Evolutionary conservation across 2,329 filamentous ascomycete species (phyloP).

Genomic region (Epichloe aotearoae): DNA sequence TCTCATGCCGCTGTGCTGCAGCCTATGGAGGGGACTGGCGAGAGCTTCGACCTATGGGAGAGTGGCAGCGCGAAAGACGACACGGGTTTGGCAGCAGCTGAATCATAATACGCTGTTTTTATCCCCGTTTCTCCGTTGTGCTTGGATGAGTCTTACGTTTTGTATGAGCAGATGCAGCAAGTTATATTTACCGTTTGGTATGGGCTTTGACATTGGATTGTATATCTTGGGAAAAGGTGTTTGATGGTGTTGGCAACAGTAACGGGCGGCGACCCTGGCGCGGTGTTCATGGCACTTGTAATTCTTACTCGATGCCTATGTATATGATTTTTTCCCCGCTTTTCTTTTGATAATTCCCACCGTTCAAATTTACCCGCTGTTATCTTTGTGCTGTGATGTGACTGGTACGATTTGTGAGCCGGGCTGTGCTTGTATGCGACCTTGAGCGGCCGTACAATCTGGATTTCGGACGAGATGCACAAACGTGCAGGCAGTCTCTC

Average conservation of each 20-base stretch:
- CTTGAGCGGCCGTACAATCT: too few relatives aligned
- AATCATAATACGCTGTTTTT: conserved; percentile 10
- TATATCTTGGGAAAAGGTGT: not conserved
- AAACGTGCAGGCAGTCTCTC: too few relatives aligned
- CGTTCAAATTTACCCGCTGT: too few relatives aligned
- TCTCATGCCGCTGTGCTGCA: conserved; percentile 35
- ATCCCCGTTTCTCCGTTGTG: not conserved
- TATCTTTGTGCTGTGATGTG: too few relatives aligned
- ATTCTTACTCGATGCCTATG: not conserved
- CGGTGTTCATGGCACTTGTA: not conserved
- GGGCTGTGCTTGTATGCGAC: too few relatives aligned
- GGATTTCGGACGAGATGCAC: too few relatives aligned
- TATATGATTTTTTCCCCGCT: not conserved
- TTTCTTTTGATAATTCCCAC: too few relatives aligned
- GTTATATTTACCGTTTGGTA: not conserved
- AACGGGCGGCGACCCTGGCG: not conserved
- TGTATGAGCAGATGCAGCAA: not conserved
- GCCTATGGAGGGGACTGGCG: conserved; percentile 44
- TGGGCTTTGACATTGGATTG: not conserved
- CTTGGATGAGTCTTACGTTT: not conserved
- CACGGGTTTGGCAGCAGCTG: conserved; percentile 18
- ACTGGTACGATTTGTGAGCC: too few relatives aligned
- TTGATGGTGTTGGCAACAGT: not conserved
- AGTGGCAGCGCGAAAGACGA: conserved; percentile 53
- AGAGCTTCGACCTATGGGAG: conserved; percentile 58